These are phyloP conservation scores for Talaromyces albobiverticillius DNA, from an alignment of 2,329 filamentous ascomycete genomes.

Conservation along the genomic window DNA sequence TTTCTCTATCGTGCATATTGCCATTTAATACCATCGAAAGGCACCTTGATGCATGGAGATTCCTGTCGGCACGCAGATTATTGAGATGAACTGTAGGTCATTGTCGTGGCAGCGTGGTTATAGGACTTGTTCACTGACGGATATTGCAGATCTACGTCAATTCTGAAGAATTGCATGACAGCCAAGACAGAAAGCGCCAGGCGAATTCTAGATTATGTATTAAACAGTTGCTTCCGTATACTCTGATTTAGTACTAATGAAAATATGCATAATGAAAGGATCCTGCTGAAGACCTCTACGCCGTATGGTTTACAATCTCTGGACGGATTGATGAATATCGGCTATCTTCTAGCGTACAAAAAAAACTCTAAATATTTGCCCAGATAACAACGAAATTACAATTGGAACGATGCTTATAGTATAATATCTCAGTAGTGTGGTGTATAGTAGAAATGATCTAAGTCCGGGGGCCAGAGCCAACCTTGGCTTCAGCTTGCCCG, in stretches of 20 bases:
- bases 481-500: background rate
- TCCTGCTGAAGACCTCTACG: too few species aligned
- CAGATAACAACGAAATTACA: too few species aligned
- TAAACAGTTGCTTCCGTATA: constrained; percentile 7
- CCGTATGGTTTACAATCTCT: too few species aligned
- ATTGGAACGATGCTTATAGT: too few species aligned
- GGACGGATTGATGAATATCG: too few species aligned
- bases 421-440: too few species aligned
- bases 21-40: background rate
- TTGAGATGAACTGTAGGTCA: constrained; percentile 1
- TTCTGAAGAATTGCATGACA: background rate
- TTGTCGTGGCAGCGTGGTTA: background rate
- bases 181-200: background rate
- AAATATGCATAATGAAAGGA: background rate
- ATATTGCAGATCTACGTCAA: background rate
- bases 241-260: constrained; percentile 1
- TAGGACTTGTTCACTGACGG: background rate
- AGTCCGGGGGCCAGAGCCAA: background rate
- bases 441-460: too few species aligned
- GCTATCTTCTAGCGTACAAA: too few species aligned
- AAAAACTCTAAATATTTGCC: too few species aligned
- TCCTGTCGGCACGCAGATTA: constrained; percentile 13
- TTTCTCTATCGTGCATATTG: background rate
- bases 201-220: background rate
- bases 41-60: background rate